Evolutionary conservation across 2,329 filamentous ascomycete genomes (phyloP).

Genomic region (Plenodomus biglobosus): DNA sequence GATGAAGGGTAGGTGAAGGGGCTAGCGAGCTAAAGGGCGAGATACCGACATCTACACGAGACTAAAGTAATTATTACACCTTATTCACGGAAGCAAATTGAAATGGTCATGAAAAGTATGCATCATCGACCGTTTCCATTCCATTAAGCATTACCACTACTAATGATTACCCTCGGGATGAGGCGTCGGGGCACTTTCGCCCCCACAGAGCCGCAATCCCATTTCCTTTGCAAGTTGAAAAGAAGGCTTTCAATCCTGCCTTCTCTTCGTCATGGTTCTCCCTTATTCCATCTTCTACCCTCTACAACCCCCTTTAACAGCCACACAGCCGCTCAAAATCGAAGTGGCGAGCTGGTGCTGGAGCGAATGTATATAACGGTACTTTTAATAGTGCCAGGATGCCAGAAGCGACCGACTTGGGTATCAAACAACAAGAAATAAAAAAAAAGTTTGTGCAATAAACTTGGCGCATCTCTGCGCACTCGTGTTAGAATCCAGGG

Average conservation of each 20-base stretch:
- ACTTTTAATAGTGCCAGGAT: slow-evolving; percentile 13
- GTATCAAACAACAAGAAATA: slow-evolving; percentile 37
- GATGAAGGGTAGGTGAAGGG: no score
- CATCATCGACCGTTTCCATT: slow-evolving; percentile 23
- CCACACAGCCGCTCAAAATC: slow-evolving; percentile 22
- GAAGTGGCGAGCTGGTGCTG: slow-evolving; percentile 23
- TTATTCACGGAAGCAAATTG: no score
- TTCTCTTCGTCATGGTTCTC: slow-evolving; percentile 3
- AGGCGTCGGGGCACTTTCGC: not conserved
- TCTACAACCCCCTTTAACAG: slow-evolving; percentile 16
- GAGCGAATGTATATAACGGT: slow-evolving; percentile 36
- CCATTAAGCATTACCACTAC: slow-evolving; percentile 40
- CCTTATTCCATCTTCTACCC: not conserved
- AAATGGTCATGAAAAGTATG: no score
- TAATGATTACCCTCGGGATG: slow-evolving; percentile 25
- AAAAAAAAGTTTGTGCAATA: slow-evolving; percentile 6
- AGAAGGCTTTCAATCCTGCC: not conserved
- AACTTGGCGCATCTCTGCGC: slow-evolving; percentile 3
- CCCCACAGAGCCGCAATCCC: not conserved
- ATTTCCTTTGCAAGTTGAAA: not conserved
- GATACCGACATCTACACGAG: no score
- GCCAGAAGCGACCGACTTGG: slow-evolving; percentile 38
- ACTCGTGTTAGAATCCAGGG: not conserved
- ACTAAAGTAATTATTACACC: no score
- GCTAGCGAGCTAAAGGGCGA: no score